Evolutionary conservation across 345 rosid species (phyloP).

Genomic region (Syzygium grande): DNA sequence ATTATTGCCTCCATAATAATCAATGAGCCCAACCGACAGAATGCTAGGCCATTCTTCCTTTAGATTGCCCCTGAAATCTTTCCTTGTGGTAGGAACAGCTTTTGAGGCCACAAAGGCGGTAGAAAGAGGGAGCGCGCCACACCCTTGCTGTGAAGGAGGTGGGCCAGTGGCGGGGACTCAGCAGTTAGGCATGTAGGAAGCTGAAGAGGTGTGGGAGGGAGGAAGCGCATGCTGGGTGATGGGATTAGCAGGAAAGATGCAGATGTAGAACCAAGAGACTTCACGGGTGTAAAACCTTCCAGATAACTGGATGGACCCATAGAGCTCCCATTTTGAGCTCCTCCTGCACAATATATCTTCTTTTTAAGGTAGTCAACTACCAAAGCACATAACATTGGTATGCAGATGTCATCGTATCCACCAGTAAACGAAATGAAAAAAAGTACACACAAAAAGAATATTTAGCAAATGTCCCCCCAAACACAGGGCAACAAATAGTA

Average conservation of each 20-base stretch:
- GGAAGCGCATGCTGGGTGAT: constrained; percentile 93
- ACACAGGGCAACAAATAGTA: not conserved
- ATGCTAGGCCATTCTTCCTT: constrained; percentile 96
- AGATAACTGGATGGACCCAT: constrained; percentile 43
- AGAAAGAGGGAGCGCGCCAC: constrained; percentile 69
- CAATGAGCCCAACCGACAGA: constrained; percentile 80
- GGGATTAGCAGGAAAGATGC: constrained; percentile 87
- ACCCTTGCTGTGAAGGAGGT: constrained; percentile 98
- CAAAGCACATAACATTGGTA: not conserved
- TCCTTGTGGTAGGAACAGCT: constrained; percentile 85
- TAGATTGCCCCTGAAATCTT: constrained; percentile 50
- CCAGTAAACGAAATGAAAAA: not conserved
- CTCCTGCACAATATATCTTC: constrained; percentile 33
- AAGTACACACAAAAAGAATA: not conserved
- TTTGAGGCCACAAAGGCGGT: constrained; percentile 90
- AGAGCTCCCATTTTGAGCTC: constrained; percentile 44
- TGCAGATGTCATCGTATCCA: not conserved
- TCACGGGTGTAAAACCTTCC: constrained; percentile 93
- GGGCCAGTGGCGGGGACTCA: constrained; percentile 98
- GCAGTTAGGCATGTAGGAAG: constrained; percentile 93
- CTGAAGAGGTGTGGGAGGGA: constrained; percentile 85
- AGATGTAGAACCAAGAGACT: constrained; percentile 77
- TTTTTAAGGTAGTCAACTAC: not conserved
- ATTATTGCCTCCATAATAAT: constrained; percentile 70
- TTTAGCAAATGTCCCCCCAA: not conserved